Percentiles rank a stretch among this genome's conserved stretches.
phyloP scores from a whole-genome alignment of 2,329 filamentous ascomycete species.

The Chaetomiaceae sp. region DNA sequence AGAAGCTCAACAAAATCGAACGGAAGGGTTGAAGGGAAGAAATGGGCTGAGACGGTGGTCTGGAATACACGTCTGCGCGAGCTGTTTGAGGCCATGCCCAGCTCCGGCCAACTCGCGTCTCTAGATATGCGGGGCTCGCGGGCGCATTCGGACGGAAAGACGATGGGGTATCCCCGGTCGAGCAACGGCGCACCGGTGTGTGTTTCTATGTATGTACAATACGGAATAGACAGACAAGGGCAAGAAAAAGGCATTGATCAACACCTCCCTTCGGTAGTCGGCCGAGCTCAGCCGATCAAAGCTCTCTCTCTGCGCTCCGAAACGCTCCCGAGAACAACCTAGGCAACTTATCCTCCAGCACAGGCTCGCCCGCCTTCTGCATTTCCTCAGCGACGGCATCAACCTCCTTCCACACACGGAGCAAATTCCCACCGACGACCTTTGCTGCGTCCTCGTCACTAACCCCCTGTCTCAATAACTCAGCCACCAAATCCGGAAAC shows the following conservation, averaged over 20 bases:
- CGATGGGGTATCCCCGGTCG: not conserved
- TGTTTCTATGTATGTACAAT: conserved; percentile 17
- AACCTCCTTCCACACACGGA: conserved; percentile 79
- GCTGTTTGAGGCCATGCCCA: not conserved
- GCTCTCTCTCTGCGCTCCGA: not conserved
- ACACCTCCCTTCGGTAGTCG: not conserved
- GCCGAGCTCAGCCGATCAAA: not conserved
- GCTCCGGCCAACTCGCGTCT: not conserved
- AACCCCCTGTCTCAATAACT: conserved; percentile 68
- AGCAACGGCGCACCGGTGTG: not conserved
- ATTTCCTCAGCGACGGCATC: conserved; percentile 66
- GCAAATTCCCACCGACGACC: conserved; percentile 72
- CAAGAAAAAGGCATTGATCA: not conserved
- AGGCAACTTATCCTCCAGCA: conserved; percentile 51
- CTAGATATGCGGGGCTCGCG: not conserved
- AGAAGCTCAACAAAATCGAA: conserved; percentile 58
- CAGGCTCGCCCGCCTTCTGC: conserved; percentile 52
- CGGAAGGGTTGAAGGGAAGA: conserved; percentile 35
- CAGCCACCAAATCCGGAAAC: conserved; percentile 72
- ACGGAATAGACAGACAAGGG: conserved; percentile 1
- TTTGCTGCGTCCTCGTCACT: conserved; percentile 69
- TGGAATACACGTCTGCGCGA: not conserved
- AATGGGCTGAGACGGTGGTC: not conserved
- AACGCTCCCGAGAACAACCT: not conserved
- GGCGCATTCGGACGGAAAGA: not conserved